Percentiles rank a stretch among this genome's conserved stretches.
These are phyloP conservation scores for Clavispora santaluciae DNA, from an alignment of 805 yeast genomes.

Conservation along the genomic window DNA sequence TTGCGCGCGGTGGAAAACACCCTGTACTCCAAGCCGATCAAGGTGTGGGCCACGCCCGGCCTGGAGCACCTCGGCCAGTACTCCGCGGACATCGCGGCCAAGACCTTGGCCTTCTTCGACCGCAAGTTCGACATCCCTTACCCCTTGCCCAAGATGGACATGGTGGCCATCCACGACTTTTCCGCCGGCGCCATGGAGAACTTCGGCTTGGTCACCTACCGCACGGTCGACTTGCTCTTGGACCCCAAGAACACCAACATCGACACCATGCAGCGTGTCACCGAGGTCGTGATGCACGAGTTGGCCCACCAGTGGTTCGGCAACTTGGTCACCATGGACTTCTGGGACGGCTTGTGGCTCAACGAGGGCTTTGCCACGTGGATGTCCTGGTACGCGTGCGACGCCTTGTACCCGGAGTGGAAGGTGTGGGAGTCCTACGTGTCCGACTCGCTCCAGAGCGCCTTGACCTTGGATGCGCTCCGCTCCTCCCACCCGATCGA, in stretches of 20 bases:
- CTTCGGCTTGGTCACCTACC: slow-evolving; percentile 75
- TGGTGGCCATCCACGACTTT: slow-evolving; percentile 80
- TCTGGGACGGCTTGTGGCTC: slow-evolving; percentile 89
- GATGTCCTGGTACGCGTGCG: slow-evolving; percentile 85
- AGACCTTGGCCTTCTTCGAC: slow-evolving; percentile 70
- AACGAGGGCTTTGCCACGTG: slow-evolving; percentile 89
- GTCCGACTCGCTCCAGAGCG: slow-evolving; percentile 68
- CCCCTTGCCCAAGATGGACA: slow-evolving; percentile 76
- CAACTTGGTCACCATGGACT: slow-evolving; percentile 84
- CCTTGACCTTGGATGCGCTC: slow-evolving; percentile 69
- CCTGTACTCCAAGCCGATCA: slow-evolving; percentile 67
- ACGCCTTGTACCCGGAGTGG: slow-evolving; percentile 77
- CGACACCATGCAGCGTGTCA: slow-evolving; percentile 65
- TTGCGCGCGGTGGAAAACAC: slow-evolving; percentile 65
- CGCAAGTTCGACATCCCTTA: slow-evolving; percentile 68
- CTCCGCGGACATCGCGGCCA: slow-evolving; percentile 71
- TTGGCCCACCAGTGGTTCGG: slow-evolving; percentile 94
- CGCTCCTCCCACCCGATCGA: slow-evolving; percentile 85
- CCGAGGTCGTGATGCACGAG: slow-evolving; percentile 85
- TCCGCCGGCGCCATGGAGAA: slow-evolving; percentile 90
- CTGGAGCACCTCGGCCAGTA: slow-evolving; percentile 64
- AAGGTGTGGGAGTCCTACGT: slow-evolving; percentile 84
- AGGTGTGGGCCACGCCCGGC: slow-evolving; percentile 79
- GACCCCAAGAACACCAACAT: slow-evolving; percentile 68
- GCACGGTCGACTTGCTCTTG: slow-evolving; percentile 68